Conservation (phyloP, 1,139 yeast genomes). For the Hemisphaericaspora xylanilytica region DNA sequence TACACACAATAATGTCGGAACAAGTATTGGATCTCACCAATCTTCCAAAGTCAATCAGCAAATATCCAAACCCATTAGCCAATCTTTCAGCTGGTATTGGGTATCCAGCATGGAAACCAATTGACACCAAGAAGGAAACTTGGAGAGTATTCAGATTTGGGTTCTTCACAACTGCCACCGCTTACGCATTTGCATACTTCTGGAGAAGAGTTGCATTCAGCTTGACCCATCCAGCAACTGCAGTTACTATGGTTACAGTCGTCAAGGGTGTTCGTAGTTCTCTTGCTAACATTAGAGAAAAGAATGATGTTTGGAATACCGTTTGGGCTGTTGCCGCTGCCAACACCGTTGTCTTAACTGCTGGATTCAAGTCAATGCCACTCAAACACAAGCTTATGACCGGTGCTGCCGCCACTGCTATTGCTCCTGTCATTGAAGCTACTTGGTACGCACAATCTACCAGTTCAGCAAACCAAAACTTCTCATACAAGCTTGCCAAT, state of each 20-base stretch:
- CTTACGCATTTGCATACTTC: slow-evolving; percentile 48
- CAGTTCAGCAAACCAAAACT: slow-evolving; percentile 39
- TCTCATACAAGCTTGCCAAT: slow-evolving; percentile 36
- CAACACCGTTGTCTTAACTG: slow-evolving; percentile 40
- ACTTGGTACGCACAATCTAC: slow-evolving; percentile 45
- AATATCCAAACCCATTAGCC: slow-evolving; percentile 45
- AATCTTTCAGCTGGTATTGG: slow-evolving; percentile 40
- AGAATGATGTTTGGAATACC: slow-evolving; percentile 50
- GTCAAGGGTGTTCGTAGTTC: slow-evolving; percentile 31
- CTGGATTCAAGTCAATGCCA: slow-evolving; percentile 44
- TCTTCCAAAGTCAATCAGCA: slow-evolving; percentile 39
- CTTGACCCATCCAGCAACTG: slow-evolving; percentile 39
- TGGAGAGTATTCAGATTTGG: slow-evolving; percentile 39
- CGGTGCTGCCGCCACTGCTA: slow-evolving; percentile 41
- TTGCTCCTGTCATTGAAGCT: slow-evolving; percentile 41
- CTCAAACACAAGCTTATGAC: slow-evolving; percentile 42
- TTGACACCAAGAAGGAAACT: slow-evolving; percentile 45
- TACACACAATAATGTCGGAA: slow-evolving; percentile 12
- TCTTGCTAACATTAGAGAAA: slow-evolving; percentile 46
- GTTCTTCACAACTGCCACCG: slow-evolving; percentile 47
- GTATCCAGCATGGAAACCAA: slow-evolving; percentile 46
- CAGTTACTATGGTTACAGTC: slow-evolving; percentile 44
- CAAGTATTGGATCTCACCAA: slow-evolving; percentile 4
- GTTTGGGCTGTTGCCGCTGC: slow-evolving; percentile 47
- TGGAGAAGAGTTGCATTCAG: slow-evolving; percentile 50